Conservation (phyloP, 2,329 filamentous ascomycete species). For the Fusarium citri region DNA sequence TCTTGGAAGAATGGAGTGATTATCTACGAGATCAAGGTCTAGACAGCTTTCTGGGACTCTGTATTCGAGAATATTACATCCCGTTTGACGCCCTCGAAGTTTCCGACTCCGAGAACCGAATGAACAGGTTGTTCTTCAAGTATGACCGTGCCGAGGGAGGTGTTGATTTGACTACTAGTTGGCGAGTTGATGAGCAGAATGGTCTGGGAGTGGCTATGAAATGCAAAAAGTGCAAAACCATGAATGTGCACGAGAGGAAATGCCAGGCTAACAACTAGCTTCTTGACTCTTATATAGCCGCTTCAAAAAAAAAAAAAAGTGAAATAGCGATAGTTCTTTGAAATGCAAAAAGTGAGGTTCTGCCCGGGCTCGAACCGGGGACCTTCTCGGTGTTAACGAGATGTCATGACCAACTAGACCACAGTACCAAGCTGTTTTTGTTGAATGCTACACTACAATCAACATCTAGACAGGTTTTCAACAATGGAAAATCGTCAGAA, state of each 20-base stretch:
- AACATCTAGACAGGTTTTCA: fast-evolving
- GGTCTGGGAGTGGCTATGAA: neutral
- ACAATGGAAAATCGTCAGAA: too few relatives aligned
- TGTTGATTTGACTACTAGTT: neutral
- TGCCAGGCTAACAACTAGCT: neutral
- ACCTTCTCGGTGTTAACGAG: neutral
- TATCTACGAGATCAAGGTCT: neutral
- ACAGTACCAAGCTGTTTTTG: neutral
- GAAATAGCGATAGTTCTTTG: neutral
- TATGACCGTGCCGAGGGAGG: neutral
- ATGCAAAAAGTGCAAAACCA: neutral
- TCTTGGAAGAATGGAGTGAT: neutral
- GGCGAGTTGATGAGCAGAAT: neutral
- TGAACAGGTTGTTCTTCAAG: neutral
- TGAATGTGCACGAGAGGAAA: neutral
- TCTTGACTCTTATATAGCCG: fast-evolving
- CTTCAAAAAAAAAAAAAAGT: fast-evolving
- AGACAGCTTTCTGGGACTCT: neutral
- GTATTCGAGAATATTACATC: neutral
- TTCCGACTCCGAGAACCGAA: neutral
- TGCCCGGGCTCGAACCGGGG: neutral
- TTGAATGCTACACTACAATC: fast-evolving
- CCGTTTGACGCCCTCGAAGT: neutral
- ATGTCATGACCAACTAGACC: neutral
- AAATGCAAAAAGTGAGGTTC: neutral